Evolutionary conservation across 2,329 filamentous ascomycete genomes (phyloP).

Genomic region (Drechslera avenae): DNA sequence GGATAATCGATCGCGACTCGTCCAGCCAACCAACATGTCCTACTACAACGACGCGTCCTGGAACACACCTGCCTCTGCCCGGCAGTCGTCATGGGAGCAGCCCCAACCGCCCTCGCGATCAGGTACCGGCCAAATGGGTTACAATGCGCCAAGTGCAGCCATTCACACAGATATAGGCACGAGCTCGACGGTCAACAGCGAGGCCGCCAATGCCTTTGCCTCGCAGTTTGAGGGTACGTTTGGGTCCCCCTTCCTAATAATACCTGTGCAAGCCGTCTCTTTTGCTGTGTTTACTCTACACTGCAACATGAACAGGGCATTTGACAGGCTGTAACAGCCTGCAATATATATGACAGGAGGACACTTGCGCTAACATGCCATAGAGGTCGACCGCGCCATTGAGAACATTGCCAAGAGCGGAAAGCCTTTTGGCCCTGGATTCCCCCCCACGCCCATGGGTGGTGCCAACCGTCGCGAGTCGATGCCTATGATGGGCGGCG

Average conservation of each 20-base stretch:
- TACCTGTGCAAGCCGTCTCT: not conserved
- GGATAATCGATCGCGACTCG: slow-evolving; percentile 12
- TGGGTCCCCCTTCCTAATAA: not conserved
- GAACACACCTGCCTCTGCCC: slow-evolving; percentile 63
- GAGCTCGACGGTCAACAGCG: slow-evolving; percentile 68
- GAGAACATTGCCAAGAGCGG: slow-evolving; percentile 97
- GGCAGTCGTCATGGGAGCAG: slow-evolving; percentile 74
- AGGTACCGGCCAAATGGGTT: slow-evolving; percentile 56
- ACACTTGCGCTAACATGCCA: slow-evolving; percentile 19
- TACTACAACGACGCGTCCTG: slow-evolving; percentile 72
- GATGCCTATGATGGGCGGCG: slow-evolving; percentile 64
- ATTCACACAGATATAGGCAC: slow-evolving; percentile 62
- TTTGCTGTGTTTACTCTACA: not conserved
- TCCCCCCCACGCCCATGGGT: slow-evolving; percentile 41
- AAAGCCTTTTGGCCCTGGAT: slow-evolving; percentile 72
- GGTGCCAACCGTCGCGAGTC: slow-evolving; percentile 78
- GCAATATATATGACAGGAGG: not conserved
- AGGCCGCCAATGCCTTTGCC: slow-evolving; percentile 78
- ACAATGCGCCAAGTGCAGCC: slow-evolving; percentile 18
- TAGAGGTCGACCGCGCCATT: slow-evolving; percentile 94
- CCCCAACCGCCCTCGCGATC: slow-evolving; percentile 74
- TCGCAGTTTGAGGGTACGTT: slow-evolving; percentile 88
- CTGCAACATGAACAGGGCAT: slow-evolving; percentile 6
- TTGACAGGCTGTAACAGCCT: not conserved
- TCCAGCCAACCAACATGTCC: slow-evolving; percentile 57